Conservation (phyloP, 2,329 filamentous ascomycete genomes). For the Apiospora sp. region DNA sequence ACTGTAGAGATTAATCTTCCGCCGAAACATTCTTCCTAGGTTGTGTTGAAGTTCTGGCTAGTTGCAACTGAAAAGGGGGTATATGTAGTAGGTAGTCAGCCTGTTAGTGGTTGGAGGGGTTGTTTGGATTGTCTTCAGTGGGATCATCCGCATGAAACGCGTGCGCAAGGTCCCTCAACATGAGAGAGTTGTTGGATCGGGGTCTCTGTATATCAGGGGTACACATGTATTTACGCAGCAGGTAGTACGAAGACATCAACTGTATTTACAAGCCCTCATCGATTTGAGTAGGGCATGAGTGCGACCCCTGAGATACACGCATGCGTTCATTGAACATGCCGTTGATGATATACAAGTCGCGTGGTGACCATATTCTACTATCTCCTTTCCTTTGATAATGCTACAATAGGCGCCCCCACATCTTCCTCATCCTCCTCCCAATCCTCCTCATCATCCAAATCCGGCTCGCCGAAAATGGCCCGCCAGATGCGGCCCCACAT, state of each 20-base stretch:
- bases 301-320: not conserved
- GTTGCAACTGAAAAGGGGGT: too few species aligned
- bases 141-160: too few species aligned
- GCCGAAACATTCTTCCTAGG: too few species aligned
- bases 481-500: constrained; percentile 86
- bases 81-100: too few species aligned
- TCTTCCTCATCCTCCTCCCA: constrained; percentile 62
- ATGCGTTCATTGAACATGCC: not conserved
- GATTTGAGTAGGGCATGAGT: not conserved
- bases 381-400: not conserved
- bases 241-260: not conserved
- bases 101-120: too few species aligned
- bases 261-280: not conserved
- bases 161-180: too few species aligned
- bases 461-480: constrained; percentile 66
- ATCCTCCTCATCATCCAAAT: constrained; percentile 60
- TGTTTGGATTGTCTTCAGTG: too few species aligned
- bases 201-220: too few species aligned
- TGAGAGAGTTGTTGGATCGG: too few species aligned
- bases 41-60: too few species aligned
- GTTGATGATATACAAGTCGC: not conserved
- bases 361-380: not conserved
- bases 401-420: constrained; percentile 8
- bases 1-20: too few species aligned
- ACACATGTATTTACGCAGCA: not conserved